phyloP scores from a whole-genome alignment of 805 yeast species.

The Torulaspora indica region DNA sequence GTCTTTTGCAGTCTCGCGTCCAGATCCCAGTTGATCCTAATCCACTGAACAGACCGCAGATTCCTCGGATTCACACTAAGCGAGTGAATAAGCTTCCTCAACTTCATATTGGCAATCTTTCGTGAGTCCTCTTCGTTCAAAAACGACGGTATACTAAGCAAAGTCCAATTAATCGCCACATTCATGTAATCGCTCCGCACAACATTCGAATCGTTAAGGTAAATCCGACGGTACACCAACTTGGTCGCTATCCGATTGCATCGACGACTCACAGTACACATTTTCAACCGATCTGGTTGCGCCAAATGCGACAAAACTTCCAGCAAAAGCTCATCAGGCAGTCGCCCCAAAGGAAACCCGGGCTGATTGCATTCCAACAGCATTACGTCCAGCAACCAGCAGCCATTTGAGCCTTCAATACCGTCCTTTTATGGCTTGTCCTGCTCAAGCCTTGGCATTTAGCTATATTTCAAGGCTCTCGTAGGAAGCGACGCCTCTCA shows the following conservation, averaged over 20 bases:
- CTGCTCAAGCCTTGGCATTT: too few relatives aligned
- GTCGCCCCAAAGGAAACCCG: slow-evolving; percentile 17
- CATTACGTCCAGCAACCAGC: not conserved
- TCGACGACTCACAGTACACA: slow-evolving; percentile 29
- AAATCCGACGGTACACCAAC: slow-evolving; percentile 37
- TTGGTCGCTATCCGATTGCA: slow-evolving; percentile 33
- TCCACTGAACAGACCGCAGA: slow-evolving; percentile 35
- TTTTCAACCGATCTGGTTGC: slow-evolving; percentile 34
- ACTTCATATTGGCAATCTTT: slow-evolving; percentile 31
- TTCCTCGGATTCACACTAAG: slow-evolving; percentile 24
- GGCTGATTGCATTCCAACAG: not conserved
- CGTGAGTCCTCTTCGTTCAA: slow-evolving; percentile 29
- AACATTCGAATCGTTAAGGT: slow-evolving; percentile 41
- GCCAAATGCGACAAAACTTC: slow-evolving; percentile 36
- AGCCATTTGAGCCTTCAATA: not conserved
- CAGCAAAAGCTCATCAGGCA: slow-evolving; percentile 31
- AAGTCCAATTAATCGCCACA: slow-evolving; percentile 41
- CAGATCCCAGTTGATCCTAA: slow-evolving; percentile 43
- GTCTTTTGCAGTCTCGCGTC: slow-evolving; percentile 31
- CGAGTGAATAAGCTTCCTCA: slow-evolving; percentile 29
- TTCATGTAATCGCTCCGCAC: slow-evolving; percentile 35
- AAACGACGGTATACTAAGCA: slow-evolving; percentile 30
- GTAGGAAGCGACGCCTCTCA: too few relatives aligned
- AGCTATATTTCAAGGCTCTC: too few relatives aligned
- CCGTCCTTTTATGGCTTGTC: too few relatives aligned